Evolutionary conservation across 257 asterid species (phyloP), one percentile per base, ranked within the genome.

Genomic region (Solanum lycopersicoides): DNA sequence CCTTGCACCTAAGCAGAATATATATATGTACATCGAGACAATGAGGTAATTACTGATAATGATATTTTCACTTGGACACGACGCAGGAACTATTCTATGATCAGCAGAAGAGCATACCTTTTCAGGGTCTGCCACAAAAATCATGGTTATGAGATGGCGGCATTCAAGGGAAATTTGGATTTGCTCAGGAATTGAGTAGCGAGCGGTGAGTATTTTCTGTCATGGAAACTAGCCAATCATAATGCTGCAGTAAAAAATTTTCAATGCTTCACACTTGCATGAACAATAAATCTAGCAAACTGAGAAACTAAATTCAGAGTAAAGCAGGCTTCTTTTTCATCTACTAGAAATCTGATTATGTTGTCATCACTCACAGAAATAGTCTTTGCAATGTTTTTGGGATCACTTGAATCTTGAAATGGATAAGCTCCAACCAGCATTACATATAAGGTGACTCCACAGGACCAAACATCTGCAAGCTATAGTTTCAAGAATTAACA

Each of bases 401-500:
- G 92, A 88, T 91, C 93, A 34, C 83, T 63, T 13, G 90, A 89
- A 87, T 91, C 93, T 83, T 89, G 88, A 71, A 91, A 91, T 45
- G 93, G 93, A 87, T 91, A 91, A 77, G 90, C 88, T 39, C 93
- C 93, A 73, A 89, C 86, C 32, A 91, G 84, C 93, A 91, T 91
- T 82, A 91, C 92, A 50, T 88, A 91, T 59, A 91, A 88, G 18
- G 93, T 91, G 66, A 91, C 93, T 28, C 93, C 93, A 68, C 93
- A 91, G 32, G 93, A 91, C 93, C 93, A 91, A 88, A 91, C 90
- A 89, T 91, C 93, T 82, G 93, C 92, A 56, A 91, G 91, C 93
- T 91, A 34, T 21, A 76, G 85, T 80, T 63, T 23, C 60, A 60
- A 75, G 50, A 63, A 83, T 87, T 86, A 86, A 72, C 53, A 53